Evolutionary conservation across 2,329 filamentous ascomycete species (phyloP).

Genomic region (Aschersonia sp.): DNA sequence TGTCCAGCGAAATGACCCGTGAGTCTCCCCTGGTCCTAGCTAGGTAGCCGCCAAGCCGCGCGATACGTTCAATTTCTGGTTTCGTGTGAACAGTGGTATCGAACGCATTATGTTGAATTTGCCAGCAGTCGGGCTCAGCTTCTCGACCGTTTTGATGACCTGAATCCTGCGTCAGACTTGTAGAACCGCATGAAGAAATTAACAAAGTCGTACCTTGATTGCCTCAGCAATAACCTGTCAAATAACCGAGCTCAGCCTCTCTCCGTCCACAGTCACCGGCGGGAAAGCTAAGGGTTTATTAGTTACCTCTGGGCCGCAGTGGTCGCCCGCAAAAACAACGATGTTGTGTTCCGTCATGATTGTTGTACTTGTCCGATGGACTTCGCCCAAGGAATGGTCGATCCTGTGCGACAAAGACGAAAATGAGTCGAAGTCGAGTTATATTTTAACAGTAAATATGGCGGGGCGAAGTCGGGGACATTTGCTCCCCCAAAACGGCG

Average conservation of each 20-base stretch:
- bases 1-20: conserved; percentile 67
- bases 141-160: conserved; percentile 67
- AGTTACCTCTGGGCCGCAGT: conserved; percentile 68
- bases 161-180: conserved; percentile 18
- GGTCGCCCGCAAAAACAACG: conserved; percentile 68
- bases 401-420: neutral
- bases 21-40: conserved; percentile 61
- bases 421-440: neutral
- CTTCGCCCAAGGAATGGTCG: neutral
- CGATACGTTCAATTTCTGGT: conserved; percentile 76
- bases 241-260: conserved; percentile 8
- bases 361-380: neutral
- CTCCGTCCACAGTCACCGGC: conserved; percentile 6
- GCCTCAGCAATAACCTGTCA: conserved; percentile 61
- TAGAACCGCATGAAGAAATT: neutral
- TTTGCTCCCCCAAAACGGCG: neutral
- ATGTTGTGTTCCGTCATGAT: conserved; percentile 58
- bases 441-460: neutral
- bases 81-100: conserved; percentile 82
- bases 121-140: conserved; percentile 47
- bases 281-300: conserved; percentile 5
- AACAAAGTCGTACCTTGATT: conserved; percentile 48
- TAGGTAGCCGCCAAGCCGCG: conserved; percentile 64
- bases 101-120: conserved; percentile 66
- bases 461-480: neutral